Base-by-base conservation (phyloP, 805 yeast species). In the Tetrapisispora phaffii region DNA sequence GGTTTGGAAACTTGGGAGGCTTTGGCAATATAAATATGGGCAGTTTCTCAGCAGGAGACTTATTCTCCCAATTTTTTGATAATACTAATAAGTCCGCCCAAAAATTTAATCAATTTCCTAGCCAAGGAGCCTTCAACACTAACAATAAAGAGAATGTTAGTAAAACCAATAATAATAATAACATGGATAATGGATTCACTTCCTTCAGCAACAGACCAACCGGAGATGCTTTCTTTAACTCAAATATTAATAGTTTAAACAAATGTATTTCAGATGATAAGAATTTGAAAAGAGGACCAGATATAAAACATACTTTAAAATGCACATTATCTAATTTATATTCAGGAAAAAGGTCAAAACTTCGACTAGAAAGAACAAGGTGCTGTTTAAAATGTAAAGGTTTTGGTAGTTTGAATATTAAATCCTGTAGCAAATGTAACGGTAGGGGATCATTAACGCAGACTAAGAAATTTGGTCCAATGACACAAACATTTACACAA, bases 271-370 rank as follows among this genome's bases (percentile, higher is more conserved):
- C 32, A 13, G 24, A 29, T 15, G 12, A 29, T 20, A 35, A 15
- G n/a, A 16, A 28, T 7, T 10, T 35, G 10, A 21, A 26, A 34
- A 43, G 39, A 33, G 82, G 83, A 6, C 71, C 71, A 19, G 76
- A 79, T 49, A 81, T 82, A 42, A 69, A 65, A 46, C 85, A 82
- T 56, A 68, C 70, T 7, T 66, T 79, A 41, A 64, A 66, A 23
- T 76, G 80, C 36, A 57, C 77, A 0, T 59, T 82, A 41, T 70
- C 66, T 6, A 86, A 82, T 44, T 65, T 80, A 47, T 80, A 76
- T 54, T 63, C 56, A 32, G 88, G 89, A 2, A 79, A 77, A 52
- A 63, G 63, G 1, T 60, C 76, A 28, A 80, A 75, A 59, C 66
- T 82, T 22, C 76, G 75, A 41, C 63, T 82, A 12, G 73, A 75